Conservation (phyloP, 148 eudicot genomes). For the Chenopodium album region DNA sequence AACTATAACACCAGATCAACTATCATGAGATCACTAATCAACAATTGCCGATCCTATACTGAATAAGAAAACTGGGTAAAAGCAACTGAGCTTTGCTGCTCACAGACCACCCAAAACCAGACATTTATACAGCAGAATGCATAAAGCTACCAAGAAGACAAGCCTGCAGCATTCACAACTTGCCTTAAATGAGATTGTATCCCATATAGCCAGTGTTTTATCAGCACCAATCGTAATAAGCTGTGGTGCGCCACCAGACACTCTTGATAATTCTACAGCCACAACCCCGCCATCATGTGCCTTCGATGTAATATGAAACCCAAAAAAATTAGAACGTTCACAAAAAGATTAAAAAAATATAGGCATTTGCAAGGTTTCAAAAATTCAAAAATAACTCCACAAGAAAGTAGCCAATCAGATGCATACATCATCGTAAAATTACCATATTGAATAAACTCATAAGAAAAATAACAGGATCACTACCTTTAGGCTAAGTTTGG, state of each 20-base stretch:
- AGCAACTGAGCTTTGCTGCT: background rate
- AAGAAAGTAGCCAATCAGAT: background rate
- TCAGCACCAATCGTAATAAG: conserved; percentile 95
- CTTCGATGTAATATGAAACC: conserved; percentile 32
- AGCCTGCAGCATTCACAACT: conserved; percentile 20
- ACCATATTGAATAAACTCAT: conserved; percentile 6
- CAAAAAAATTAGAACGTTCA: conserved; percentile 12
- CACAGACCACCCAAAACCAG: background rate
- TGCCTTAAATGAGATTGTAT: conserved; percentile 90
- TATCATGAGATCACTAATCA: background rate
- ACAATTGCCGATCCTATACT: background rate
- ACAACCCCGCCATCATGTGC: conserved; percentile 99
- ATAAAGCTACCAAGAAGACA: background rate
- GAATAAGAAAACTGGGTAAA: conserved; percentile 2
- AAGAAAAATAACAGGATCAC: conserved; percentile 10
- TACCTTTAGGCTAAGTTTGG: conserved; percentile 92
- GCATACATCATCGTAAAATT: background rate
- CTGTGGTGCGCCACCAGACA: conserved; percentile 90
- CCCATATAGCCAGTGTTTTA: conserved; percentile 95
- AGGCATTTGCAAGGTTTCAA: background rate
- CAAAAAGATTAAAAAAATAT: background rate
- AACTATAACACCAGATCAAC: background rate
- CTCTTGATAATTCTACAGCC: conserved; percentile 89
- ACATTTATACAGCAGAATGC: background rate
- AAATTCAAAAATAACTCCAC: background rate